Base-by-base conservation (phyloP, 1,139 yeast genomes). In the Pneumocystis wakefieldiae region DNA sequence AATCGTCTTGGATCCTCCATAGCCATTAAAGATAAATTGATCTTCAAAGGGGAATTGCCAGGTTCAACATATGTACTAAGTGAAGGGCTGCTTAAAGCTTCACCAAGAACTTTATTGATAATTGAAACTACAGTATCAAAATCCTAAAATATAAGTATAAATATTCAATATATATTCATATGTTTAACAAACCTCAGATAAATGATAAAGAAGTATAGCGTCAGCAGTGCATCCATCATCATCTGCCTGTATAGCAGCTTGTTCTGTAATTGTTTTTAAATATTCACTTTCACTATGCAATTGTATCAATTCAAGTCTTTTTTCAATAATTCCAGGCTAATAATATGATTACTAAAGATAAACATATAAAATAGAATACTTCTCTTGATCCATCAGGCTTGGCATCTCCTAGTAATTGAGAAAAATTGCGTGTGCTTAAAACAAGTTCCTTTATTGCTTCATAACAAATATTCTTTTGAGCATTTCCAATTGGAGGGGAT, bases 211-310 rank as follows among this genome's bases (percentile, higher is more conserved):
- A 64, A 88, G 77, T 65, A 94, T 81, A 12, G 97, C 89, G 72
- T 94, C 97, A 67, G 87, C 83, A 4, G 85, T 80, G 70, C 96
- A 81, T 2, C 97, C 97, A 72, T 90, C 97, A 69, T 89, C 95
- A 71, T 88, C 94, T 38, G 97, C 95, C 69, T 83, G 84, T 62
- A 80, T 79, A 1, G 97, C 97, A 36, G 96, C 90, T 66, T 83
- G 83, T 70, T 87, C 95, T 6, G 95, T 84, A 60, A 92, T 89
- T 65, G 83, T 82, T 63, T 81, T 80, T 62, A 89, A 74, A 69
- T 78, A 85, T 64, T 78, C 80, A 59, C 76, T 75, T 66, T 80
- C 81, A 68, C 83, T 80, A 7, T 77, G 76, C 66, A 92, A 77
- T 42, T 79, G 78, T 63, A 92, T 78, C 63, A 92, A 77, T n/a